Evolutionary conservation across 306 rosid genomes (phyloP).

Genomic region (Dalbergia oliveri): DNA sequence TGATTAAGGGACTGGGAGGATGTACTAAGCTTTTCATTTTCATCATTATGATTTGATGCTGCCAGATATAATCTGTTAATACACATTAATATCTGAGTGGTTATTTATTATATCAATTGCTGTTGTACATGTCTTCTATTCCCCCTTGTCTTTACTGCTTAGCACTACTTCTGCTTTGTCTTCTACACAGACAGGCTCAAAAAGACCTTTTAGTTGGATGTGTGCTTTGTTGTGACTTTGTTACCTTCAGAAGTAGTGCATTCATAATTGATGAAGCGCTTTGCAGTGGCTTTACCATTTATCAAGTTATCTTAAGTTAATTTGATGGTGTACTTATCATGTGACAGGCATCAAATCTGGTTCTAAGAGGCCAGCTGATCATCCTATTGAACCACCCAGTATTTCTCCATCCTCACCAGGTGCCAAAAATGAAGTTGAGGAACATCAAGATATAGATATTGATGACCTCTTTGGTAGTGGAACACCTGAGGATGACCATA

Average conservation of each 20-base stretch:
- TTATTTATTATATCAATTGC: slow-evolving; percentile 24
- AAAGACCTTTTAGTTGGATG: slow-evolving; percentile 4
- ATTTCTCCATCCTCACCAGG: slow-evolving; percentile 60
- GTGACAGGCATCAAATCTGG: slow-evolving; percentile 67
- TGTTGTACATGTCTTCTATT: slow-evolving; percentile 4
- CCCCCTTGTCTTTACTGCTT: slow-evolving; percentile 10
- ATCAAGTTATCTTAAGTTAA: slow-evolving; percentile 10
- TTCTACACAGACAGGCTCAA: background rate
- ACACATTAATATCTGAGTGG: slow-evolving; percentile 10
- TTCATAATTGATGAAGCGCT: slow-evolving; percentile 20
- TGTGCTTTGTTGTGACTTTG: slow-evolving; percentile 21
- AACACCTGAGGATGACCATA: slow-evolving; percentile 69
- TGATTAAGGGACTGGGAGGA: background rate
- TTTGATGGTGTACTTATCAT: slow-evolving; percentile 32
- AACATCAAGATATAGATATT: slow-evolving; percentile 76
- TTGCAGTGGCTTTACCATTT: background rate
- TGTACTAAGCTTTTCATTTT: slow-evolving; percentile 31
- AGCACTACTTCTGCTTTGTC: slow-evolving; percentile 6
- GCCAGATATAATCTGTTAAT: slow-evolving; percentile 31
- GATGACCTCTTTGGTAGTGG: slow-evolving; percentile 75
- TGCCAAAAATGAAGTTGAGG: slow-evolving; percentile 64
- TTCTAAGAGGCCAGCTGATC: slow-evolving; percentile 56
- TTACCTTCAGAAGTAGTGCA: slow-evolving; percentile 13
- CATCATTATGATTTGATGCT: slow-evolving; percentile 27
- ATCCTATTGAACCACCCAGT: slow-evolving; percentile 59